Percentiles rank a stretch among this genome's conserved stretches.
phyloP scores from a whole-genome alignment of 2,329 filamentous ascomycete species.

The Penicillium sp. region DNA sequence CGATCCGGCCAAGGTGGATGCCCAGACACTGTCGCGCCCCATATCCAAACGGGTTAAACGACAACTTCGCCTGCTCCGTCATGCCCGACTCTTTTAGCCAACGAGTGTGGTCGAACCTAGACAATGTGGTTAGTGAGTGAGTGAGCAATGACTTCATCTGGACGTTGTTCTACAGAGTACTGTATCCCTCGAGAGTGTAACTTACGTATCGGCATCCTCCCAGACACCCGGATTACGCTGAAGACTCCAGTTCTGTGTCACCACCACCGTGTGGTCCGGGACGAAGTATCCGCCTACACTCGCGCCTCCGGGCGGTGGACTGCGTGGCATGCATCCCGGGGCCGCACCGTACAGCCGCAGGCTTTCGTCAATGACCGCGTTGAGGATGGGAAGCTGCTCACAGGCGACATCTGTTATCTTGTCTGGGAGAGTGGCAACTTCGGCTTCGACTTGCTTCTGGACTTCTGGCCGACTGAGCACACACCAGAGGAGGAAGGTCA shows the following conservation, averaged over 20 bases:
- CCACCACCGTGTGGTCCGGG: neutral
- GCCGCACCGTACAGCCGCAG: constrained; percentile 3
- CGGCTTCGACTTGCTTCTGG: constrained; percentile 9
- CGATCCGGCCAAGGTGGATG: constrained; percentile 9
- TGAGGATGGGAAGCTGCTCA: constrained; percentile 1
- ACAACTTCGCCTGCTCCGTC: constrained; percentile 5
- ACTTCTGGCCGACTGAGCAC: constrained; percentile 4
- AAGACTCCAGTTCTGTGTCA: constrained; percentile 10
- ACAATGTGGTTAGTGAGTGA: neutral
- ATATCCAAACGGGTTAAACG: constrained; percentile 7
- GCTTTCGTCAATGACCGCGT: constrained; percentile 9
- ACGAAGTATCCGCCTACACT: neutral
- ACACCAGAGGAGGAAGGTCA: constrained; percentile 11
- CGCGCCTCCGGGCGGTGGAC: constrained; percentile 1
- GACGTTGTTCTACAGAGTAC: no score
- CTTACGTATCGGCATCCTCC: neutral
- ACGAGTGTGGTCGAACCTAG: constrained; percentile 9
- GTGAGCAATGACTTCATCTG: no score
- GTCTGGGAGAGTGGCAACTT: constrained; percentile 4
- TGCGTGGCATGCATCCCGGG: constrained; percentile 9
- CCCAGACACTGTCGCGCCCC: constrained; percentile 9
- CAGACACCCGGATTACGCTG: neutral
- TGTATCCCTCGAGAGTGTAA: neutral
- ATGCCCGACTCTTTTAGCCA: neutral
- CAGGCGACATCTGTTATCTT: neutral